A percentile compares a stretch with the other conserved stretches of the same genome.
These are phyloP conservation scores for Psilocybe azurescens DNA, from an alignment of 768 basidiomycete species.

Conservation along the genomic window DNA sequence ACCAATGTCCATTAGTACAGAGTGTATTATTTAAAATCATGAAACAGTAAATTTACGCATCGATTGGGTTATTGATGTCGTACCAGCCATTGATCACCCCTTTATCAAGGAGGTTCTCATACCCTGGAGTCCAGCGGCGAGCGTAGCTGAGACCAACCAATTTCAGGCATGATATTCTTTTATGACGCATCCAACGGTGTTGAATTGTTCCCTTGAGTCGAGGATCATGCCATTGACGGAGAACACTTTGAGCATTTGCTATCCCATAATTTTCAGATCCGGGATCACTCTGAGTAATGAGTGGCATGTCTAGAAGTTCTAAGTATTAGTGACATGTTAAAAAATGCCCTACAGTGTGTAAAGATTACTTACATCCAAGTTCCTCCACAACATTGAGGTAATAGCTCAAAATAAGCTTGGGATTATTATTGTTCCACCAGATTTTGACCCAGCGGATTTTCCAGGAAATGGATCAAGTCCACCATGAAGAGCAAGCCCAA, in stretches of 20 bases:
- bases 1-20: background rate
- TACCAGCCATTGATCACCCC: constrained; percentile 27
- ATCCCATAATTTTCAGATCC: constrained; percentile 47
- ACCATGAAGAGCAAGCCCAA: constrained; percentile 35
- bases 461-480: constrained; percentile 33
- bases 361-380: background rate
- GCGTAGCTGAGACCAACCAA: constrained; percentile 41
- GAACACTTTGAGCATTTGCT: constrained; percentile 45
- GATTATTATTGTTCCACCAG: constrained; percentile 40
- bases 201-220: constrained; percentile 35
- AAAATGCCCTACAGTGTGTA: background rate
- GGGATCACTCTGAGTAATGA: constrained; percentile 48
- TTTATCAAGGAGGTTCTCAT: constrained; percentile 38
- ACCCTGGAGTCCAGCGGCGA: constrained; percentile 37
- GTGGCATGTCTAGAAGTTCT: constrained; percentile 32
- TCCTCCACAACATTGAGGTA: constrained; percentile 25
- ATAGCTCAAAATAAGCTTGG: constrained; percentile 31
- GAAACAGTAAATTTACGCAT: constrained; percentile 3
- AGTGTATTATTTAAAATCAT: too few relatives aligned
- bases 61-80: constrained; percentile 8
- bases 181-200: constrained; percentile 24
- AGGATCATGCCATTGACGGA: constrained; percentile 44
- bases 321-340: background rate
- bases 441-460: constrained; percentile 33
- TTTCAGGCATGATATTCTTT: constrained; percentile 43